These are phyloP conservation scores for Selaginella moellendorffii DNA, from an alignment of 75 land plant species.

Conservation along the genomic window DNA sequence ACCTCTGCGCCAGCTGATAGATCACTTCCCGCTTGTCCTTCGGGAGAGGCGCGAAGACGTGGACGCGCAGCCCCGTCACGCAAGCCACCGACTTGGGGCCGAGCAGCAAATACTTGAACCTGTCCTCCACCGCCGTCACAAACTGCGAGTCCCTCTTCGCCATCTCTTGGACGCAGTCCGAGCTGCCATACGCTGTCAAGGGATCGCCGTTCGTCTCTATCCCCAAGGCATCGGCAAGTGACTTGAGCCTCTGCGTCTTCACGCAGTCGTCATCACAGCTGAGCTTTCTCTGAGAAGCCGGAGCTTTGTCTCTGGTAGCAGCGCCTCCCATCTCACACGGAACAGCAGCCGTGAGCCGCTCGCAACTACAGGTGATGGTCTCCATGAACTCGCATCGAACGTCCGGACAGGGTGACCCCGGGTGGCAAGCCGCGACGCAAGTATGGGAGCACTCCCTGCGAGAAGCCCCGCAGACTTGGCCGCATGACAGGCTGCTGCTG, in stretches of 20 bases:
- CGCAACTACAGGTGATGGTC: conserved; percentile 77
- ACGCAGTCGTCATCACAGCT: conserved; percentile 85
- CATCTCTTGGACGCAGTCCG: conserved; percentile 52
- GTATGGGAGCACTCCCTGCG: conserved; percentile 91
- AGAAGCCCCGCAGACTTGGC: conserved; percentile 88
- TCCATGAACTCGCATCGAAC: conserved; percentile 60
- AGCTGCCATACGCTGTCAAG: conserved; percentile 39
- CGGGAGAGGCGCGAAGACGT: conserved; percentile 58
- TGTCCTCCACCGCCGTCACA: conserved; percentile 78
- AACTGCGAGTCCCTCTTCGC: conserved; percentile 78
- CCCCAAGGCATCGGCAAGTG: conserved; percentile 98
- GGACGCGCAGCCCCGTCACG: conserved; percentile 35
- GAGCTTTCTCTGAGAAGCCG: conserved; percentile 78
- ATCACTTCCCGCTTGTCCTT: conserved; percentile 86
- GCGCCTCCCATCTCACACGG: conserved; percentile 83
- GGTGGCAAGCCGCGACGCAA: conserved; percentile 74
- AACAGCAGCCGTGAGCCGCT: conserved; percentile 56
- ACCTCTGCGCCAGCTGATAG: conserved; percentile 72
- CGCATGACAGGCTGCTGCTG: conserved; percentile 39
- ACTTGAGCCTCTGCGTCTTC: conserved; percentile 61
- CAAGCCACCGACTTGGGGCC: conserved; percentile 39
- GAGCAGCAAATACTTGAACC: conserved; percentile 67
- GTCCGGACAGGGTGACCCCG: conserved; percentile 68
- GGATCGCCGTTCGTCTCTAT: conserved; percentile 46
- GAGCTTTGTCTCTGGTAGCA: conserved; percentile 36